These are phyloP conservation scores for Coelastrella sp. DNA, from an alignment of 139 green algal species.

Conservation along the genomic window DNA sequence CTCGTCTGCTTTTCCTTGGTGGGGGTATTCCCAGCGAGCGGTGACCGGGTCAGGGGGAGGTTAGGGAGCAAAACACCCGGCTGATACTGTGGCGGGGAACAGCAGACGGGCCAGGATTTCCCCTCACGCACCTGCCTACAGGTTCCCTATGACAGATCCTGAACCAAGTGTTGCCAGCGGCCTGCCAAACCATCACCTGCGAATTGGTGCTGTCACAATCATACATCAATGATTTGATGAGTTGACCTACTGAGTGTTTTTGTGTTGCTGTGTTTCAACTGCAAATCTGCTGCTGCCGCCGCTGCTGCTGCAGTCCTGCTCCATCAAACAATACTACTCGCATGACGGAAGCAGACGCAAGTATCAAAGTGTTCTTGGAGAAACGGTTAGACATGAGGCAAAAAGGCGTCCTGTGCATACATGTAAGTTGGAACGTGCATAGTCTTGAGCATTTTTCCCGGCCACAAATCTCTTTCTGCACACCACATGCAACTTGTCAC, in stretches of 20 bases:
- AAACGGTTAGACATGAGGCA: neutral
- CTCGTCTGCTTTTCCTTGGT: neutral
- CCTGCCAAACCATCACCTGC: too few species aligned
- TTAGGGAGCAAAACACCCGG: neutral
- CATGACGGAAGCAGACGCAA: neutral
- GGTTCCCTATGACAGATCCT: too few species aligned
- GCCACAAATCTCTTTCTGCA: neutral
- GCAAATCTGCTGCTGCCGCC: slow-evolving; percentile 2
- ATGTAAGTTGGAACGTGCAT: neutral
- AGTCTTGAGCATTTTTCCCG: neutral
- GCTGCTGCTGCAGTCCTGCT: slow-evolving; percentile 7
- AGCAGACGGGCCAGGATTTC: too few species aligned
- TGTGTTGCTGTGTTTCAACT: neutral
- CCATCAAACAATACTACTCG: neutral
- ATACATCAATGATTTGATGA: too few species aligned
- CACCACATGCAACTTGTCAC: neutral
- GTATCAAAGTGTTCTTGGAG: neutral
- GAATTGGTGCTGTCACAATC: too few species aligned
- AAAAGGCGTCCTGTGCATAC: neutral
- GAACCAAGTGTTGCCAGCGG: too few species aligned
- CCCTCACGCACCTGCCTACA: too few species aligned
- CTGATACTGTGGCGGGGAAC: too few species aligned
- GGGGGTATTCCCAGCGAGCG: neutral
- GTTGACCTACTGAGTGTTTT: too few species aligned
- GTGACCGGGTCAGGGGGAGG: neutral